These are phyloP conservation scores for Epichloe sibirici DNA, from an alignment of 2,329 filamentous ascomycete species.

Conservation along the genomic window DNA sequence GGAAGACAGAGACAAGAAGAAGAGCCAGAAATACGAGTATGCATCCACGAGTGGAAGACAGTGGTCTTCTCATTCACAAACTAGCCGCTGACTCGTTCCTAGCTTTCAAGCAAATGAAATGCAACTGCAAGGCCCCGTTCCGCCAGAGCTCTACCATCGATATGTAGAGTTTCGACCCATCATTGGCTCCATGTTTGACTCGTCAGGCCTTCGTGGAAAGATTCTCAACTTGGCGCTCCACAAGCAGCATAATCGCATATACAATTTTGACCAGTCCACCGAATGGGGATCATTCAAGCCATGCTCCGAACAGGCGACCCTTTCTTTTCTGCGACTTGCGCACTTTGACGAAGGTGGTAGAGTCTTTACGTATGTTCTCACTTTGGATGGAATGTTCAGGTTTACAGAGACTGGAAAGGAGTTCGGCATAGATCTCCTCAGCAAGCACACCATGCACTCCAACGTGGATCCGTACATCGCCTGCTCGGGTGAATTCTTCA, in stretches of 20 bases:
- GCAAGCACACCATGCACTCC: conserved; percentile 95
- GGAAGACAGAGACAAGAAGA: conserved; percentile 30
- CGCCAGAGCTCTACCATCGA: conserved; percentile 70
- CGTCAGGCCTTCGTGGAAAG: conserved; percentile 62
- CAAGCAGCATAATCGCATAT: conserved; percentile 79
- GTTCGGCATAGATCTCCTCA: conserved; percentile 84
- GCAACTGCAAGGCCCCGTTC: conserved; percentile 74
- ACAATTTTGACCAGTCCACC: conserved; percentile 74
- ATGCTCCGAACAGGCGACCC: conserved; percentile 57
- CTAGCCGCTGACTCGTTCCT: conserved; percentile 1
- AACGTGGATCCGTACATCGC: conserved; percentile 86
- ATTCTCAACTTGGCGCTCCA: conserved; percentile 77
- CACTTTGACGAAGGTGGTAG: conserved; percentile 79
- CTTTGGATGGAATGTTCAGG: conserved; percentile 71
- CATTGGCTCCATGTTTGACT: conserved; percentile 78
- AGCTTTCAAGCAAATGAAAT: conserved; percentile 92
- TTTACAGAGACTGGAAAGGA: conserved; percentile 96
- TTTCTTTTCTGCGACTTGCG: conserved; percentile 73
- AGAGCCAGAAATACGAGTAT: conserved; percentile 65
- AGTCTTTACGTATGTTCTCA: conserved; percentile 86
- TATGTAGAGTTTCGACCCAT: conserved; percentile 90
- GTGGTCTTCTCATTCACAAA: not conserved
- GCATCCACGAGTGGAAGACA: not conserved
- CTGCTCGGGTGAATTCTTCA: conserved; percentile 86
- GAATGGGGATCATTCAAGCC: conserved; percentile 56